Base-by-base conservation (phyloP, 345 rosid genomes). In the Cochlearia excelsa region DNA sequence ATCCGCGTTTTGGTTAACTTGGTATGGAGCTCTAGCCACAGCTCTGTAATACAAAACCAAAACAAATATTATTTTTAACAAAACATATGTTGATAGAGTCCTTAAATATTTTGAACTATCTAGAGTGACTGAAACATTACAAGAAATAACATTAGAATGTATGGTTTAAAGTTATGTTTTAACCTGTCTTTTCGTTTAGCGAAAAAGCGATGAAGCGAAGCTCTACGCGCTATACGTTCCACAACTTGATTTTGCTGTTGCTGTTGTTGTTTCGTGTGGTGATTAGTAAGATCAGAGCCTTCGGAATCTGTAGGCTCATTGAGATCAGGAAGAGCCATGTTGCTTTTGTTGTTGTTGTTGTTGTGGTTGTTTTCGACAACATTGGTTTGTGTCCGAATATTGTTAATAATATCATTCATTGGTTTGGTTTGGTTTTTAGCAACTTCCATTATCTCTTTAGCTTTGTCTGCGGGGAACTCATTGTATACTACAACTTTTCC, bases 131-230 rank as follows among this genome's bases (percentile, higher is more conserved):
- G 29, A 31, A 43, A 50, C 40, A 31, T 23, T 5, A 9, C 6
- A 46, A 55, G 7, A 27, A 41, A 38, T 6, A 60, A 48, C 37
- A 30, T 29, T 30, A 46, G 46, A 40, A 47, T 26, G 35, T 30
- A 4, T 38, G 46, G 8, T 51, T 0, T 23, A 30, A 11, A 7
- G 2, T 16, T 16, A 16, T 26, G 9, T 10, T 5, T 35, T 3
- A 61, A 86, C 95, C 90, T 86, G 55, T 82, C 94, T 59, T 84
- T 88, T 9, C 91, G 82, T 77, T 84, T 86, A 47, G 78, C 82
- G 27, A 88, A 72, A 78, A 88, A 88, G 46, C 84, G 71, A 53
- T 77, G 80, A 44, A 88, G 88, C 1, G 96, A 88, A 57, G 84
- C 87, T 66, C 75, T 79, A 42, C 84, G 78, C 7, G 79, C 81